Conservation (phyloP, 2,329 filamentous ascomycete genomes). For the Phaeomoniella chlamydospora region DNA sequence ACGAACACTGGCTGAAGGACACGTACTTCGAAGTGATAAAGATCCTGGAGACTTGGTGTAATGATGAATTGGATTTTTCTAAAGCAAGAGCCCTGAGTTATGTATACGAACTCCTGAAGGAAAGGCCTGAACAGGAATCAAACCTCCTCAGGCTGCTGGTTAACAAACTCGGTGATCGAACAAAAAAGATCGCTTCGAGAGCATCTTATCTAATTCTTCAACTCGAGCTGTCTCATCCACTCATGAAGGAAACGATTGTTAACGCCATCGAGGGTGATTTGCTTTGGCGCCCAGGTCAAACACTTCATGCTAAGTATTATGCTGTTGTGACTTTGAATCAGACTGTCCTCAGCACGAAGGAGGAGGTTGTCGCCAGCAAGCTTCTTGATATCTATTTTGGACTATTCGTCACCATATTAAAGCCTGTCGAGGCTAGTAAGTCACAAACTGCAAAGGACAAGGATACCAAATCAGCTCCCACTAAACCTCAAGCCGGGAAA, state of each 20-base stretch:
- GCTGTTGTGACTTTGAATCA: conserved; percentile 95
- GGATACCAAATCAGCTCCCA: conserved; percentile 12
- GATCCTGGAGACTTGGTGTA: conserved; percentile 81
- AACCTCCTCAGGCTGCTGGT: conserved; percentile 83
- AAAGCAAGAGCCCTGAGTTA: conserved; percentile 79
- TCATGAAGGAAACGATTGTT: conserved; percentile 86
- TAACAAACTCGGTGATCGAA: conserved; percentile 91
- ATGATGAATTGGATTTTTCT: conserved; percentile 89
- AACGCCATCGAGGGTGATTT: conserved; percentile 76
- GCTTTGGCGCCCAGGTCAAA: conserved; percentile 76
- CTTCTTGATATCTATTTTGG: conserved; percentile 86
- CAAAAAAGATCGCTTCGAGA: conserved; percentile 88
- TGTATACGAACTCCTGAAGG: conserved; percentile 78
- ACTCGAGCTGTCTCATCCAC: conserved; percentile 71
- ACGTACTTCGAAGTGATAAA: conserved; percentile 89
- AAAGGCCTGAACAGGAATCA: conserved; percentile 94
- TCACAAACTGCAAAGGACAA: conserved; percentile 32
- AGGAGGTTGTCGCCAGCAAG: conserved; percentile 65
- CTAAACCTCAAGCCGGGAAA: conserved; percentile 13
- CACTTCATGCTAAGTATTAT: conserved; percentile 81
- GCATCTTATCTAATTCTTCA: conserved; percentile 91
- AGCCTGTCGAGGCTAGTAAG: conserved; percentile 35
- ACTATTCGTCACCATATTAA: conserved; percentile 70
- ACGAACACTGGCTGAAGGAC: conserved; percentile 89
- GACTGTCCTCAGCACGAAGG: conserved; percentile 75